A percentile compares a stretch with the other conserved stretches of the same genome.
Conservation (phyloP, 257 asterid species). For the Solanum dulcamara region DNA sequence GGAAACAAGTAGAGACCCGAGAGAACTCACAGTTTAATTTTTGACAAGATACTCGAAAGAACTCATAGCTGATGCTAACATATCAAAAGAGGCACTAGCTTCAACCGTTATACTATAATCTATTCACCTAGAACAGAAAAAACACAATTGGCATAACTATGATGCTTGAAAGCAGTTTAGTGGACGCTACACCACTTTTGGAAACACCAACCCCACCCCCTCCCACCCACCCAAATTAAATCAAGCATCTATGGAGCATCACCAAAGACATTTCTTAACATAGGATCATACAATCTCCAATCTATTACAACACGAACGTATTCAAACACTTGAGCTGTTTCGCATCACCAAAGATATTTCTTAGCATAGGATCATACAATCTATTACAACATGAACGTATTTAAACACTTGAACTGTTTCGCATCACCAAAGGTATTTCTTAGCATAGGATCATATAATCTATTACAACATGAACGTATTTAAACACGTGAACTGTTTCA, state of each 20-base stretch:
- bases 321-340: neutral
- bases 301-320: neutral
- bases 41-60: neutral
- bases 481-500: neutral
- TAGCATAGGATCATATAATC: neutral
- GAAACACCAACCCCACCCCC: neutral
- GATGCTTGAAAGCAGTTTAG: neutral
- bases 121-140: neutral
- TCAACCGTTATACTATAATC: neutral
- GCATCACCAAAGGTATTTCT: neutral
- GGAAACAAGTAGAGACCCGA: neutral
- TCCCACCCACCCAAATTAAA: neutral
- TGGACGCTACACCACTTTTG: neutral
- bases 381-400: neutral
- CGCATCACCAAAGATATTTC: neutral
- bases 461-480: neutral
- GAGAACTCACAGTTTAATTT: neutral
- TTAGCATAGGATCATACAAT: neutral
- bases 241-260: neutral
- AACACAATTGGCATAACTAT: neutral
- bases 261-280: neutral
- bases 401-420: neutral
- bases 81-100: neutral
- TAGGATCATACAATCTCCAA: neutral
- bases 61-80: neutral